Base-by-base conservation (phyloP, 768 basidiomycete genomes). In the Exidia glandulosa region DNA sequence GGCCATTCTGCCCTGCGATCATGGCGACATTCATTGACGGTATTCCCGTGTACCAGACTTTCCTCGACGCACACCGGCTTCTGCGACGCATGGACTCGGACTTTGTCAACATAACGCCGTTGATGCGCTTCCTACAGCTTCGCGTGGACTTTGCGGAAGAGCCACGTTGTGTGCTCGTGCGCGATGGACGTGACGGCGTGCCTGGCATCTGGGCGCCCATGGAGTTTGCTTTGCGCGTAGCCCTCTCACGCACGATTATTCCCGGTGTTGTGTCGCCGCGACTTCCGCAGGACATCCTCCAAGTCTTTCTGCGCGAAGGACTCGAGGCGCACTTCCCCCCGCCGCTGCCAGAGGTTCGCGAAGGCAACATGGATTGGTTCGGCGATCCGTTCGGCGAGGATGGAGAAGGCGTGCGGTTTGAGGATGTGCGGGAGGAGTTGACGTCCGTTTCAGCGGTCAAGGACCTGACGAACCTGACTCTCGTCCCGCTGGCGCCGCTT, bases 11-110 rank as follows among this genome's bases (percentile, higher is more conserved):
- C 10, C 50, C 50, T 14, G 25, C 50, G 25, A 27, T 54, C 50
- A 31, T 25, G 25, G 30, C 50, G 25, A 54, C 50, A 4, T 27
- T 54, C 50, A 31, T 54, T 25, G 50, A 29, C 54, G 59, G 54
- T 16, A 84, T 89, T 59, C 80, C 85, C 37, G 86, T 89, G 56
- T 89, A 88, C 70, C 85, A 86, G 67, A 86, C 83, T 70, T 75
- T 73, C 57, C 76, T 88, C 10, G 75, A 75, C 57, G 47, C 57
- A 6, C 73, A 78, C 32, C 30, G 34, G 32, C 75, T 89, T 54
- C 71, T 88, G 63, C 82, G 88, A 65, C 83, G 88, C 63, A 82
- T 88, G 59, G 87, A 89, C 72, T 86, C 86, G 33, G 86, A 87
- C 66, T 89, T 86, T 64, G 86, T 89, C 65, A 86, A 89, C 68